Base-by-base conservation (phyloP, 257 asterid species). In the Jaltomata sinuosa region DNA sequence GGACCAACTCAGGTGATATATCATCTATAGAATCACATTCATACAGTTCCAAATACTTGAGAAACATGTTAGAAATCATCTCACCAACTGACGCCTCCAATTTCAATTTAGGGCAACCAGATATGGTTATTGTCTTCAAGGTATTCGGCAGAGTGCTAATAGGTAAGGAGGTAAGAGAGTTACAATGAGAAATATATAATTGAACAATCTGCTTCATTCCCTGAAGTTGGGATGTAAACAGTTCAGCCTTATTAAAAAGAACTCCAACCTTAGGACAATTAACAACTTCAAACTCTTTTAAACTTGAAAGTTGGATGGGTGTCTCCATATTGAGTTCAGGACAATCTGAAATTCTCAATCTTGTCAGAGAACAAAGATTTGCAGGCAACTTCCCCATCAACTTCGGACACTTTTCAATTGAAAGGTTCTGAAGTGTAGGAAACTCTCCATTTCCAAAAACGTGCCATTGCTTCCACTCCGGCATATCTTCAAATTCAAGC, bases 21-120 rank as follows among this genome's bases (percentile, higher is more conserved):
- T 8, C n/a, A 12, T 38, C 22, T 29, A 36, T 32, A 34, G 27
- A 54, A 6, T 25, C 36, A 18, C 29, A 34, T 0, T 0, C 10
- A 0, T 0, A 0, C 18, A 82, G 6, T 1, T 0, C 0, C 12
- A 29, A 47, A 0, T 1, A 0, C 21, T 27, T 16, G 0, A 64
- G 18, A 22, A 32, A 2, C 32, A 34, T 7, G 5, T 61, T 0
- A 50, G 32, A 16, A 61, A 16, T 53, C 67, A 8, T n/a, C 31
- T 0, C 5, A 31, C 25, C 7, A 68, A 3, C 29, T 68, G 50
- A 5, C 0, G 7, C 0, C 77, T 52, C 25, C 57, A 50, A 31
- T 83, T 31, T 62, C 22, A 83, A 16, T 36, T 22, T 22, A 21
- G 14, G 15, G 2, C 74, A 36, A 15, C 0, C 0, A 0, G 0